Evolutionary conservation across 345 rosid genomes (phyloP).

Genomic region (Gossypioides kirkii): DNA sequence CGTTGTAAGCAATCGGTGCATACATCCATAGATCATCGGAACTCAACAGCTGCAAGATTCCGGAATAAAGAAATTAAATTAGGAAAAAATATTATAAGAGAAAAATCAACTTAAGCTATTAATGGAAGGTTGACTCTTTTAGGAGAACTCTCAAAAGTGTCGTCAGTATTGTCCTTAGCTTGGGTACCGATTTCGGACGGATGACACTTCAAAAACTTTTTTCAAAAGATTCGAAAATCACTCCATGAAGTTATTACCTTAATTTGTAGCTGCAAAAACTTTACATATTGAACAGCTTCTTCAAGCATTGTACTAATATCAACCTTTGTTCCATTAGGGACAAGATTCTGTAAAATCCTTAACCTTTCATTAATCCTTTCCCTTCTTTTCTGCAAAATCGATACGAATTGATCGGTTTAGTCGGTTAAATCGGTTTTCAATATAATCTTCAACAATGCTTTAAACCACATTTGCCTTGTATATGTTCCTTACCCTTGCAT

Average conservation of each 20-base stretch:
- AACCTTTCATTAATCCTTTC: constrained; percentile 83
- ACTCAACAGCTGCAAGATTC: constrained; percentile 55
- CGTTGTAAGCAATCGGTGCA: constrained; percentile 85
- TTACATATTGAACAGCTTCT: constrained; percentile 86
- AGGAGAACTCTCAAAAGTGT: no score
- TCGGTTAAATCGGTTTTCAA: neutral
- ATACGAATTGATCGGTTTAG: neutral
- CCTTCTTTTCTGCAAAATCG: constrained; percentile 66
- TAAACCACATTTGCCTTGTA: neutral
- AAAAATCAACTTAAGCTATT: no score
- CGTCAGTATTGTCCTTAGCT: no score
- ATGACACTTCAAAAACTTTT: no score
- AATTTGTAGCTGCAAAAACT: constrained; percentile 82
- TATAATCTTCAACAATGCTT: neutral
- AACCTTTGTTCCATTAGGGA: constrained; percentile 94
- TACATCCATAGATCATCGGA: constrained; percentile 93
- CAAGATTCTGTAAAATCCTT: constrained; percentile 66
- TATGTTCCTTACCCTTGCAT: constrained; percentile 54
- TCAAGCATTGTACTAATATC: constrained; percentile 96
- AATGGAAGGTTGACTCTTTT: neutral
- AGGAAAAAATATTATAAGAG: neutral
- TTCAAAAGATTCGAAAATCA: no score
- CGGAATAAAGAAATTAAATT: neutral
- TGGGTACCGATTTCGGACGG: no score
- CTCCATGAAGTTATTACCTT: constrained; percentile 38